A percentile compares a stretch with the other conserved stretches of the same genome.
phyloP scores from a whole-genome alignment of 2,329 filamentous ascomycete species.

The Macrophomina pseudophaseolina region DNA sequence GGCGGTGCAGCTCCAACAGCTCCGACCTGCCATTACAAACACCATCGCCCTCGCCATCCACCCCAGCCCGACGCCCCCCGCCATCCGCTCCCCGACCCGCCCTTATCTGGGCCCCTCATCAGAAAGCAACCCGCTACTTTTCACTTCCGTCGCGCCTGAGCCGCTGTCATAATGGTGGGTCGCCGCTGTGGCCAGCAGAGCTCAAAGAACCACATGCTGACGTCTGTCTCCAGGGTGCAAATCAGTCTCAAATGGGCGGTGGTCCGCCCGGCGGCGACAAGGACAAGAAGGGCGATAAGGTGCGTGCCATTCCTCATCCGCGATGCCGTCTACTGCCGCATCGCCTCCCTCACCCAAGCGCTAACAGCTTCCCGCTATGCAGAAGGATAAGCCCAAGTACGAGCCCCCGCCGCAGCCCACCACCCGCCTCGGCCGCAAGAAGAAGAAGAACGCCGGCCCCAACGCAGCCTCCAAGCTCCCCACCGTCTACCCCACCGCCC shows the following conservation, averaged over 20 bases:
- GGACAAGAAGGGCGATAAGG: constrained; percentile 81
- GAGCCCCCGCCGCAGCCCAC: constrained; percentile 96
- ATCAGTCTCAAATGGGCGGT: constrained; percentile 83
- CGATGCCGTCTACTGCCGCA: too few species aligned
- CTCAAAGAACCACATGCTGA: constrained; percentile 44
- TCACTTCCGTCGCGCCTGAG: neutral
- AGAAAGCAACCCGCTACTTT: constrained; percentile 14
- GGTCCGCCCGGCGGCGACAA: constrained; percentile 73
- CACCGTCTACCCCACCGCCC: constrained; percentile 89
- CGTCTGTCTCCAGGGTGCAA: constrained; percentile 67
- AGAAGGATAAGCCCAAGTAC: constrained; percentile 99
- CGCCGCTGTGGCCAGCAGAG: constrained; percentile 19
- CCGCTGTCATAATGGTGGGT: constrained; percentile 24
- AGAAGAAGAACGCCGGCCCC: constrained; percentile 92
- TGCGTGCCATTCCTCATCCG: constrained; percentile 30
- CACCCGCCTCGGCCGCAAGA: constrained; percentile 96
- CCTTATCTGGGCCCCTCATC: constrained; percentile 26
- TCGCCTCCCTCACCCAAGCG: neutral
- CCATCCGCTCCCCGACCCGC: constrained; percentile 32
- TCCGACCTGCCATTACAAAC: constrained; percentile 31
- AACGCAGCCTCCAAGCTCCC: constrained; percentile 96
- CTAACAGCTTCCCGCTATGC: constrained; percentile 25
- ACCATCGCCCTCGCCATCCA: constrained; percentile 41
- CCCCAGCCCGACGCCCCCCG: neutral
- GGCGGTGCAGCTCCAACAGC: constrained; percentile 20